Evolutionary conservation across 2,329 filamentous ascomycete species (phyloP).

Genomic region (Nemania bipapillata): DNA sequence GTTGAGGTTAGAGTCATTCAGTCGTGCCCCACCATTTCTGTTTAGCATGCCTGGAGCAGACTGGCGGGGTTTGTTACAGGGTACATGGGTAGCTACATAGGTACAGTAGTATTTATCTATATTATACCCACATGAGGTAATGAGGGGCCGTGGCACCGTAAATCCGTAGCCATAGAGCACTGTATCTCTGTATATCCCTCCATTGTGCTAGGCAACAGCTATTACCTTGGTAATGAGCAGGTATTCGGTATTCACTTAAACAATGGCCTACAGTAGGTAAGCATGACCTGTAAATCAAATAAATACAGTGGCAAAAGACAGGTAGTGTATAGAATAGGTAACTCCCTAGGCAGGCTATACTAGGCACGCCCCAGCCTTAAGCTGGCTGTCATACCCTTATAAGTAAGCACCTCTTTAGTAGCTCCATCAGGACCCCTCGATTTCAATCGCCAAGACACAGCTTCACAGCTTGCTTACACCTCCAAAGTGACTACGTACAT

Average conservation of each 20-base stretch:
- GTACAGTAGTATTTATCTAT: neutral
- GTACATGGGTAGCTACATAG: slow-evolving; percentile 1
- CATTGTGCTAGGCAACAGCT: no score
- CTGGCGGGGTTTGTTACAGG: slow-evolving; percentile 12
- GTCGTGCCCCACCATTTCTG: slow-evolving; percentile 49
- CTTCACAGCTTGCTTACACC: slow-evolving; percentile 6
- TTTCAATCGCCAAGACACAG: slow-evolving; percentile 10
- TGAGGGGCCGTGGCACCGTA: neutral
- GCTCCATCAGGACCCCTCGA: slow-evolving; percentile 1
- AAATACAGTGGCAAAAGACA: no score
- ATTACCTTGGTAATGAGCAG: neutral
- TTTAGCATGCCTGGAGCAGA: slow-evolving; percentile 9
- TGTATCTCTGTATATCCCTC: neutral
- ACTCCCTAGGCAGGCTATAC: neutral
- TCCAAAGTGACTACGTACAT: neutral
- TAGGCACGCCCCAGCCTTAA: neutral
- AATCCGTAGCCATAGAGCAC: neutral
- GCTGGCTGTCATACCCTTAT: slow-evolving; percentile 1
- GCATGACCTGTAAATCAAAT: no score
- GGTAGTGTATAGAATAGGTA: neutral
- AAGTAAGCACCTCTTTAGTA: neutral
- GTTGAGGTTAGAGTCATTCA: slow-evolving; percentile 43
- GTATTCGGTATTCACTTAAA: no score
- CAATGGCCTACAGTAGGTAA: no score
- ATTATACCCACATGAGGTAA: neutral